Percentiles rank a stretch among this genome's conserved stretches.
These are phyloP conservation scores for Trifolium fragiferum DNA, from an alignment of 306 rosid species.

Conservation along the genomic window DNA sequence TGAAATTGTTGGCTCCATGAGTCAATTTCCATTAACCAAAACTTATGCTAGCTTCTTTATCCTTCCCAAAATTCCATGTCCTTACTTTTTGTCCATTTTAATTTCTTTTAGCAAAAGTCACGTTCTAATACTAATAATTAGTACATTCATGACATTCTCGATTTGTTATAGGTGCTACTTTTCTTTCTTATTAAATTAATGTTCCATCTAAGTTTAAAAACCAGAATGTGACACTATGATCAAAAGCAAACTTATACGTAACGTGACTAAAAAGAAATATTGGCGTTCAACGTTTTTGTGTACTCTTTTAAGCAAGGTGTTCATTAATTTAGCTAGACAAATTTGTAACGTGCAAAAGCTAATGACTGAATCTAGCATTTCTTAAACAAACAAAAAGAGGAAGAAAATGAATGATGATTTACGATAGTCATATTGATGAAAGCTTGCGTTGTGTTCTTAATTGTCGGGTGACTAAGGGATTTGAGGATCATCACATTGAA, in stretches of 20 bases:
- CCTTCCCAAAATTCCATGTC: conserved; percentile 13
- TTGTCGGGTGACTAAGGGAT: too few species aligned
- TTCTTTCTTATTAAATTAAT: conserved; percentile 11
- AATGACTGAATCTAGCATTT: conserved; percentile 3
- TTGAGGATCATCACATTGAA: too few species aligned
- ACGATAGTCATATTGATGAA: not conserved
- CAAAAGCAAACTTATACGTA: conserved; percentile 36
- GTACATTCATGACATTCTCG: conserved; percentile 24
- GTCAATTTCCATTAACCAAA: conserved; percentile 32
- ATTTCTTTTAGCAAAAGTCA: not conserved
- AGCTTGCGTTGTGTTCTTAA: not conserved
- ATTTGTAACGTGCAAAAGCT: conserved; percentile 16
- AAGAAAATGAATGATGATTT: not conserved
- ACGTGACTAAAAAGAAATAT: conserved; percentile 17
- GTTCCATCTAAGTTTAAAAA: conserved; percentile 4
- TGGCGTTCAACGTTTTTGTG: conserved; percentile 10
- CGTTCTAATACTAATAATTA: not conserved
- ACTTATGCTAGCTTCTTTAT: conserved; percentile 3
- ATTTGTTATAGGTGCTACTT: conserved; percentile 8
- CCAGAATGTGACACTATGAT: conserved; percentile 11
- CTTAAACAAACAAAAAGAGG: not conserved
- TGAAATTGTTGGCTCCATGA: conserved; percentile 17
- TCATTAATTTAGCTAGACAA: conserved; percentile 18
- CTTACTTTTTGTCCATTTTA: not conserved
- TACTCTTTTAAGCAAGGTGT: conserved; percentile 17